Conservation (phyloP, 179 eudicot genomes). For the Amaranthus tricolor region DNA sequence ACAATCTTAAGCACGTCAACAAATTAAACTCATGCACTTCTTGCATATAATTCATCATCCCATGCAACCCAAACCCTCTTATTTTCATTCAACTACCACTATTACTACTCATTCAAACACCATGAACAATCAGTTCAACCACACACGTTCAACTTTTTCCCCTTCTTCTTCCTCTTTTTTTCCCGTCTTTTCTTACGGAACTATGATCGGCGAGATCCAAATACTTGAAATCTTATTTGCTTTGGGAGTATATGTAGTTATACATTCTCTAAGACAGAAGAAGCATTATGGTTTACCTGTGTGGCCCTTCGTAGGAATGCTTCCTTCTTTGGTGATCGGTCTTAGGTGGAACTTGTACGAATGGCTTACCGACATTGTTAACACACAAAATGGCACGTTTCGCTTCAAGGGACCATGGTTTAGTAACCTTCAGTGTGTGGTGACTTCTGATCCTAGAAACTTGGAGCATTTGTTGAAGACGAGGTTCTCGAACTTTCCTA, state of each 20-base stretch:
- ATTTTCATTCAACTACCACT: conserved; percentile 6
- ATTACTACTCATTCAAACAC: conserved; percentile 28
- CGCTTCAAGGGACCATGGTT: conserved; percentile 68
- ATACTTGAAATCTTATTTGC: conserved; percentile 57
- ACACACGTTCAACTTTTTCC: conserved; percentile 9
- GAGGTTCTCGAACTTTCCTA: conserved; percentile 64
- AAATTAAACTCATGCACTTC: conserved; percentile 27
- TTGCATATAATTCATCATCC: conserved; percentile 43
- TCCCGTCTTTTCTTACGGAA: conserved; percentile 8
- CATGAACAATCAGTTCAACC: conserved; percentile 30
- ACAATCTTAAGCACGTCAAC: conserved; percentile 51
- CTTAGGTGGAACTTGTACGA: conserved; percentile 58
- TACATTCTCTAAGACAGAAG: conserved; percentile 57
- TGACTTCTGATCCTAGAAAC: conserved; percentile 85
- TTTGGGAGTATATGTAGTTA: conserved; percentile 47
- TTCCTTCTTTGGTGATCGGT: conserved; percentile 70
- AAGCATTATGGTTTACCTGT: conserved; percentile 61
- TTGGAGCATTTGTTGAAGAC: conserved; percentile 79
- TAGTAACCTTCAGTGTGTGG: conserved; percentile 72
- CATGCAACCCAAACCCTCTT: conserved; percentile 20
- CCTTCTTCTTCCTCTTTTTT: conserved; percentile 13
- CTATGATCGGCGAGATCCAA: conserved; percentile 39
- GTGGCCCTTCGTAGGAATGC: conserved; percentile 90
- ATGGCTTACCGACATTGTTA: conserved; percentile 57
- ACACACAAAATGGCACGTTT: conserved; percentile 61